Evolutionary conservation across 2,329 filamentous ascomycete genomes (phyloP).

Genomic region (Arthrobotrys musiformis): DNA sequence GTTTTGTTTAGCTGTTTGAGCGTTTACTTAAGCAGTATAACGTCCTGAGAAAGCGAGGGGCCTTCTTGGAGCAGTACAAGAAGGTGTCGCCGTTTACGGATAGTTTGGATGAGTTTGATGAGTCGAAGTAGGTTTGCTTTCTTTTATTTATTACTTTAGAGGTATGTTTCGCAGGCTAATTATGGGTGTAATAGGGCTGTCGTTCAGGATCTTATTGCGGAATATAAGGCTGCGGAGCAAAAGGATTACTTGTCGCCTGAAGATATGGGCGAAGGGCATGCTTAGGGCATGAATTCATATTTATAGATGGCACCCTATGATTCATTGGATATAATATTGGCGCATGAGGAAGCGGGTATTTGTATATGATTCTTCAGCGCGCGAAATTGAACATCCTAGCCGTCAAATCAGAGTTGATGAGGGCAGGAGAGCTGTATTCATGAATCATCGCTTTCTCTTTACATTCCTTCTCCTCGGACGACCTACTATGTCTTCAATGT

Average conservation of each 20-base stretch:
- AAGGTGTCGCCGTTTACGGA: conserved; percentile 93
- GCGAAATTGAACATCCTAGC: conserved; percentile 24
- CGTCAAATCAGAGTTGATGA: not conserved
- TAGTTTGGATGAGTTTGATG: conserved; percentile 92
- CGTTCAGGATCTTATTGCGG: conserved; percentile 86
- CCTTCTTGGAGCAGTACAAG: conserved; percentile 96
- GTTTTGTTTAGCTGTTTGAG: conserved; percentile 80
- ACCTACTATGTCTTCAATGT: conserved; percentile 48
- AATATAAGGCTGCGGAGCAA: conserved; percentile 95
- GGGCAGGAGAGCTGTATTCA: not conserved
- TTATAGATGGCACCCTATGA: not conserved
- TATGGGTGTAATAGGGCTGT: conserved; percentile 66
- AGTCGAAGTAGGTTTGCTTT: conserved; percentile 71
- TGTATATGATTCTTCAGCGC: conserved; percentile 27
- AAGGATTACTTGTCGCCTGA: conserved; percentile 86
- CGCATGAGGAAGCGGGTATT: conserved; percentile 38
- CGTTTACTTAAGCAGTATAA: conserved; percentile 93
- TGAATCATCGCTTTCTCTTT: conserved; percentile 42
- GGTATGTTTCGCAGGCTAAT: not conserved
- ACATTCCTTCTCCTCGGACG: conserved; percentile 41
- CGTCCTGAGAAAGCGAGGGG: conserved; percentile 92
- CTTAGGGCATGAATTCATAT: conserved; percentile 2
- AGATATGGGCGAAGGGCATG: conserved; percentile 19
- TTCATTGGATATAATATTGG: conserved; percentile 25
- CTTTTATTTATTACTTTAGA: not conserved